phyloP scores from a whole-genome alignment of 495 filamentous ascomycete species.

The Penicillium daleae region DNA sequence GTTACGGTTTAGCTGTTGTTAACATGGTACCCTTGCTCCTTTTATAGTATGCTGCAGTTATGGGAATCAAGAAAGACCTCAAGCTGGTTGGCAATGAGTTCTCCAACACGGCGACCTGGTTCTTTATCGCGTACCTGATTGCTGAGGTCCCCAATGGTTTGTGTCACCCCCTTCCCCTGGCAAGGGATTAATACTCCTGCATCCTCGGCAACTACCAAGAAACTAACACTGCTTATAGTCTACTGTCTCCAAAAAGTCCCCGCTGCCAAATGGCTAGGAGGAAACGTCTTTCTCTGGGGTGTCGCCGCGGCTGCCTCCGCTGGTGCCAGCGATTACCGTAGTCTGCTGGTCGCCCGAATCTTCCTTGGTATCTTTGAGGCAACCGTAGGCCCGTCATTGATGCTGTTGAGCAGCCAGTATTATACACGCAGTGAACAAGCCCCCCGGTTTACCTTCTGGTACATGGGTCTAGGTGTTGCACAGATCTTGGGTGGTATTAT shows the following conservation, averaged over 20 bases:
- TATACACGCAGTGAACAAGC: conserved; percentile 68
- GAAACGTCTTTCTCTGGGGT: conserved; percentile 55
- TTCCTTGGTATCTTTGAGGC: conserved; percentile 72
- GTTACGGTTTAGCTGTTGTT: background rate
- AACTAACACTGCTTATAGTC: conserved; percentile 8
- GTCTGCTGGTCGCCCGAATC: conserved; percentile 45
- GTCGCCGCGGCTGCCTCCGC: conserved; percentile 36
- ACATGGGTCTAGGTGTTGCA: conserved; percentile 61
- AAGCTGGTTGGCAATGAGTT: conserved; percentile 56
- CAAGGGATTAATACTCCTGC: background rate
- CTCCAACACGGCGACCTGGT: conserved; percentile 54
- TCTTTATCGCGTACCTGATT: conserved; percentile 58
- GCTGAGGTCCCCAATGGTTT: conserved; percentile 59
- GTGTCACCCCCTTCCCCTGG: conserved; percentile 10
- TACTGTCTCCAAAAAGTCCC: conserved; percentile 50
- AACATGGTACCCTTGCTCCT: background rate
- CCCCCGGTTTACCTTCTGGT: conserved; percentile 65
- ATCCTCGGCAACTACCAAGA: background rate
- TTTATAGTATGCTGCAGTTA: conserved; percentile 56
- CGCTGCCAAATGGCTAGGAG: conserved; percentile 56
- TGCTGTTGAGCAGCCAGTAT: conserved; percentile 54
- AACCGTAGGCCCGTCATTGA: conserved; percentile 60
- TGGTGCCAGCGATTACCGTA: conserved; percentile 22
- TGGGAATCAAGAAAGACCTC: conserved; percentile 56
- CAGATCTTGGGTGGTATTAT: conserved; percentile 65